Evolutionary conservation across 805 yeast species (phyloP).

Genomic region (Candida patagonica): DNA sequence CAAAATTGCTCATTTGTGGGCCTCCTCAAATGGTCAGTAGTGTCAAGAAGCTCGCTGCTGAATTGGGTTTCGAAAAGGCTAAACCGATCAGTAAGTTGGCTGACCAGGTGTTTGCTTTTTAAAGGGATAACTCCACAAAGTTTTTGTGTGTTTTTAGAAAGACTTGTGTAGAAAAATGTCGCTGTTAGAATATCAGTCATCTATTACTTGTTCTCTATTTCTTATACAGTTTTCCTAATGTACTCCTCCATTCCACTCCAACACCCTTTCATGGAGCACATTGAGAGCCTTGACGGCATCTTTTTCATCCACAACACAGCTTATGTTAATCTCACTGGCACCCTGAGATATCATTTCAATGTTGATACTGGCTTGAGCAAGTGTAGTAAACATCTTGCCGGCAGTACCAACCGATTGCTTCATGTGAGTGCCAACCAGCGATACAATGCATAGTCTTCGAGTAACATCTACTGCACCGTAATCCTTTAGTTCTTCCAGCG

Average conservation of each 20-base stretch:
- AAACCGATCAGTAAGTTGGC: constrained; percentile 87
- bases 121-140: neutral
- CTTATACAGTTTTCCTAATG: too few species aligned
- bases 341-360: constrained; percentile 99
- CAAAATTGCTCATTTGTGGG: constrained; percentile 76
- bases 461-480: constrained; percentile 88
- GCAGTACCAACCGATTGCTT: constrained; percentile 95
- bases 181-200: too few species aligned
- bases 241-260: too few species aligned
- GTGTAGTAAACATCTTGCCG: constrained; percentile 88
- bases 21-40: constrained; percentile 90
- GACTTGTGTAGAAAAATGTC: too few species aligned
- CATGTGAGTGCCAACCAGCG: constrained; percentile 95
- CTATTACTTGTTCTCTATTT: too few species aligned
- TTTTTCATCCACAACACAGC: constrained; percentile 80
- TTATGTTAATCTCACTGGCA: constrained; percentile 93
- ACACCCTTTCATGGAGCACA: constrained; percentile 69
- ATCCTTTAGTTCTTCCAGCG: constrained; percentile 65
- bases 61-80: constrained; percentile 72
- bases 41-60: constrained; percentile 66
- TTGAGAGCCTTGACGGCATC: constrained; percentile 81
- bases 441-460: constrained; percentile 79
- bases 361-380: constrained; percentile 86
- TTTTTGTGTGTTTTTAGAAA: neutral
- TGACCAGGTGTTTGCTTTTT: constrained; percentile 21